Base-by-base conservation (phyloP, 192 early-diverging fungal species). In the Coemansia sp. region DNA sequence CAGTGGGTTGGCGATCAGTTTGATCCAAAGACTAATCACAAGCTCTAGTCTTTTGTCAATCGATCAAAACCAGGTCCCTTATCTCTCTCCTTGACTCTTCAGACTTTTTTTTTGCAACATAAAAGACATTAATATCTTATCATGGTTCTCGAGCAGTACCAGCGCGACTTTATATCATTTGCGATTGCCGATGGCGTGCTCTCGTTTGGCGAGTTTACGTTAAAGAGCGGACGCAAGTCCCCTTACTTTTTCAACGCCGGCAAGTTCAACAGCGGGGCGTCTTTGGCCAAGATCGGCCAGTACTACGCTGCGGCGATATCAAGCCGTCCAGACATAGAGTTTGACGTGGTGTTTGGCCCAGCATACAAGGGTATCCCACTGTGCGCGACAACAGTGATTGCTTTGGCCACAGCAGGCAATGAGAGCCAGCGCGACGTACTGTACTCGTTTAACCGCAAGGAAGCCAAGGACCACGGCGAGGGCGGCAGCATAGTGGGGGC, bases 211-310 rank as follows among this genome's bases (percentile, higher is more conserved):
- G 77, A 88, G 64, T 99, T 96, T 80, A 92, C 87, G 37, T 88
- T 98, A 59, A 99, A 99, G 84, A 94, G 93, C 61, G 97, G 97
- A 40, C 91, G 97, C 59, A 84, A 87, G n/a, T 95, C 93, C 46
- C 97, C 97, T 11, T 99, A 97, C 88, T 99, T 99, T 76, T 96
- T 98, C 84, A 98, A 99, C 76, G 91, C 95, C 21, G 98, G 98
- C 73, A 86, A 93, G 72, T 99, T 99, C 84, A 92, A 95, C 86
- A 93, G 91, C 43, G 97, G 97, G 19, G 85, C 87, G 39, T 86
- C 94, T 9, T 82, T 99, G 47, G 78, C 89, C 40, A 85, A 91
- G 67, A 87, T 99, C 43, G 96, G 98, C 42, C 75, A 86, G 46
- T 96, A 90, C 85, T 99, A 97, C 68, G 96, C 98, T 10, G 88